phyloP scores from a whole-genome alignment of 106 monocot genomes.

The Dendrobium nobile region DNA sequence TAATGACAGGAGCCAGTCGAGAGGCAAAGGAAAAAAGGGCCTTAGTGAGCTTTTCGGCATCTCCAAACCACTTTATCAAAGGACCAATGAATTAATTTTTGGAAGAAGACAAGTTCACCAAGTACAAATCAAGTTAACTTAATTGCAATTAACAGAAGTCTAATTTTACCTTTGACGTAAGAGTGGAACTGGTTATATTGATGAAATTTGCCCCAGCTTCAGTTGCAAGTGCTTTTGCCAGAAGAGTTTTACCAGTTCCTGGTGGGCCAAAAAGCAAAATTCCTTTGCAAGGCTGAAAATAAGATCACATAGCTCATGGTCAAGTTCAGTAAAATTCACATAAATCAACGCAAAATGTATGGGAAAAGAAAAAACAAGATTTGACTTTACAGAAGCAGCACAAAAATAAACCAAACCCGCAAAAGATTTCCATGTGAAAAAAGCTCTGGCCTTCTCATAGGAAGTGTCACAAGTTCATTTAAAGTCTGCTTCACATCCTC shows the following conservation, averaged over 20 bases:
- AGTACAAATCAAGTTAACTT: background rate
- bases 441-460: constrained; percentile 95
- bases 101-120: background rate
- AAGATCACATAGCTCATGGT: background rate
- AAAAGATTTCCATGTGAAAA: constrained; percentile 92
- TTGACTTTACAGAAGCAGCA: background rate
- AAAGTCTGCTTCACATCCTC: constrained; percentile 87
- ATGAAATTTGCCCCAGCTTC: constrained; percentile 30
- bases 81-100: background rate
- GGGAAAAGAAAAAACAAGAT: background rate
- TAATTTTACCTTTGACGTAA: constrained; percentile 76
- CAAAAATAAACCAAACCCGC: constrained; percentile 31
- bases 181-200: constrained; percentile 84
- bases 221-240: too few relatives aligned
- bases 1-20: constrained; percentile 78
- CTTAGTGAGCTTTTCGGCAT: constrained; percentile 98
- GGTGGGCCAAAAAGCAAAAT: too few relatives aligned
- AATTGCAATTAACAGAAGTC: background rate
- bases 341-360: background rate
- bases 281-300: constrained; percentile 73
- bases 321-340: background rate
- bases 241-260: too few relatives aligned
- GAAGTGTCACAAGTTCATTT: constrained; percentile 86
- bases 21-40: constrained; percentile 95
- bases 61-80: constrained; percentile 90